Base-by-base conservation (phyloP, 352 stramenopile species). In the Pythium biforme region DNA sequence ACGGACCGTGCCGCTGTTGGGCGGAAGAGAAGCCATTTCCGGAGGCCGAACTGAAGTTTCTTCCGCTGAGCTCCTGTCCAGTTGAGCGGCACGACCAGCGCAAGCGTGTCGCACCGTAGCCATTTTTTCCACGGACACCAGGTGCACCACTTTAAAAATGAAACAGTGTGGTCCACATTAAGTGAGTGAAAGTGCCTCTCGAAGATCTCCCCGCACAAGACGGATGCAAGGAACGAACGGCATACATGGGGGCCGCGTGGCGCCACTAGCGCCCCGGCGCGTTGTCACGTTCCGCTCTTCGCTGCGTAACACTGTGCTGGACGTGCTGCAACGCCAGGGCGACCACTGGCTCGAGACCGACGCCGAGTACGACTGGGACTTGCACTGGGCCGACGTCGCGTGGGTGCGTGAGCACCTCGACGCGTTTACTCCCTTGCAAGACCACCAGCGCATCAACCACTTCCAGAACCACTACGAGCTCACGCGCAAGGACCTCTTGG, bases 381-480 rank as follows among this genome's bases (percentile, higher is more conserved):
- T 96, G 11, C 81, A 95, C 54, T 97, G 86, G 89, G 76, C 86
- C 1, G 87, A 96, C 57, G 70, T 92, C 4, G 79, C 81, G 15
- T 97, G 88, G 89, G 65, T 97, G 17, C 83, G 86, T 12, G 83
- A 94, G 60, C 73, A 88, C 62, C 68, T 89, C 55, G 78, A 90
- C 56, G 73, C 73, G 50, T 84, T 81, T 54, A 86, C 73, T 41
- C 78, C 81, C 39, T 63, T 87, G 60, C 72, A 86, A 53, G 80
- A 88, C 55, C 75, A 88, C 41, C 79, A 97, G 76, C 71, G 84
- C 12, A 74, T 98, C 26, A 98, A 97, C 75, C 92, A 97, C 62
- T 98, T 97, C 70, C 86, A 91, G 51, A 98, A 98, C 70, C 88
- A 96, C 68, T 96, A 96, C 58, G 92, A 98, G 66, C 83, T 98